Percentiles rank a stretch among this genome's conserved stretches.
Conservation (phyloP, 768 basidiomycete genomes). For the Pulveroboletus sp. region DNA sequence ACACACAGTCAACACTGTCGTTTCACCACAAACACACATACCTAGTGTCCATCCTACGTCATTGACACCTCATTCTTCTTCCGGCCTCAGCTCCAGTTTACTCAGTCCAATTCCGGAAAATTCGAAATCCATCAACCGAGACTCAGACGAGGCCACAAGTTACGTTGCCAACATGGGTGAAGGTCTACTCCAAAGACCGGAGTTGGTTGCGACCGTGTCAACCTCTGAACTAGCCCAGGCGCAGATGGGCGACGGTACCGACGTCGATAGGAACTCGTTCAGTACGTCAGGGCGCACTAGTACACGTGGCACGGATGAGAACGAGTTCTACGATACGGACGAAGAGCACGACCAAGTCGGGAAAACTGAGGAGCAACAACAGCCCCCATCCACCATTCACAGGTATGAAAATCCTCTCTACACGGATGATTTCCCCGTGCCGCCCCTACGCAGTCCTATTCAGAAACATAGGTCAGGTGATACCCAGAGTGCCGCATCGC, state of each 20-base stretch:
- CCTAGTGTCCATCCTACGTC: slow-evolving; percentile 10
- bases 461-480: slow-evolving; percentile 8
- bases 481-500: slow-evolving; percentile 9
- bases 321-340: slow-evolving; percentile 63
- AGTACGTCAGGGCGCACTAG: slow-evolving; percentile 9
- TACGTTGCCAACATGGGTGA: slow-evolving; percentile 69
- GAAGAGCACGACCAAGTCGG: slow-evolving; percentile 32
- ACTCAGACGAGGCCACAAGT: slow-evolving; percentile 70
- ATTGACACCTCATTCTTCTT: slow-evolving; percentile 18
- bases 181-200: slow-evolving; percentile 56
- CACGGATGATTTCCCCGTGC: slow-evolving; percentile 51
- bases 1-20: slow-evolving; percentile 20
- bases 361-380: slow-evolving; percentile 11
- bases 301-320: slow-evolving; percentile 27
- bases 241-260: neutral
- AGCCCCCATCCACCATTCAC: slow-evolving; percentile 4
- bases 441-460: slow-evolving; percentile 30
- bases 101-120: slow-evolving; percentile 29
- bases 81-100: slow-evolving; percentile 11
- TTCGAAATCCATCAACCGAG: slow-evolving; percentile 45
- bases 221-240: neutral
- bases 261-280: slow-evolving; percentile 3
- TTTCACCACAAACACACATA: slow-evolving; percentile 10
- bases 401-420: slow-evolving; percentile 30
- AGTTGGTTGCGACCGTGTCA: neutral